A percentile compares a stretch with the other conserved stretches of the same genome.
phyloP scores from a whole-genome alignment of 2,329 filamentous ascomycete species.

The Colletotrichum salicis region DNA sequence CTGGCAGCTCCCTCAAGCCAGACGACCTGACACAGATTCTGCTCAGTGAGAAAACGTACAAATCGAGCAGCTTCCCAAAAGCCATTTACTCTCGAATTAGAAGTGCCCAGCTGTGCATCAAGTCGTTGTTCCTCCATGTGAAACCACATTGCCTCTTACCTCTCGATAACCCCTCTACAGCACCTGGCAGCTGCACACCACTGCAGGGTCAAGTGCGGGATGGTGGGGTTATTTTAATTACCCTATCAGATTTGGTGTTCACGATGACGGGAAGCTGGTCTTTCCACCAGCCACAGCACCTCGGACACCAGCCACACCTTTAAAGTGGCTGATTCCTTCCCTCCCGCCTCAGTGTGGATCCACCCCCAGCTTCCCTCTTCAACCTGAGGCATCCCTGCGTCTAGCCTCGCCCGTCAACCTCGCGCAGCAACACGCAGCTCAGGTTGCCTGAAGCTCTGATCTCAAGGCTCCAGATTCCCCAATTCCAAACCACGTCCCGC shows the following conservation, averaged over 20 bases:
- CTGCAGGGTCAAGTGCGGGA: conserved; percentile 29
- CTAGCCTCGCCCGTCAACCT: conserved; percentile 33
- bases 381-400: conserved; percentile 31
- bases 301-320: not conserved
- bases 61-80: not conserved
- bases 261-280: not conserved
- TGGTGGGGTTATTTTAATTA: conserved; percentile 24
- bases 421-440: conserved; percentile 38
- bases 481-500: conserved; percentile 38
- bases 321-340: conserved; percentile 3
- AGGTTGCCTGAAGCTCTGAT: conserved; percentile 38
- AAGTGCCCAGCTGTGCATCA: not conserved
- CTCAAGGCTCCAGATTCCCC: conserved; percentile 35
- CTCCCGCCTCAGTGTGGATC: not conserved
- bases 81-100: not conserved
- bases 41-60: not conserved
- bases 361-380: conserved; percentile 1
- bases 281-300: conserved; percentile 1
- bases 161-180: conserved; percentile 8
- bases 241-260: conserved; percentile 6
- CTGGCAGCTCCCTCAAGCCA: not conserved
- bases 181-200: conserved; percentile 31
- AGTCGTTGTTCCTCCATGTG: not conserved
- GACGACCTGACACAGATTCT: not conserved
- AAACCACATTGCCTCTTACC: conserved; percentile 1